Conservation (phyloP, 2,329 filamentous ascomycete genomes). For the Colletotrichum cuscutae region DNA sequence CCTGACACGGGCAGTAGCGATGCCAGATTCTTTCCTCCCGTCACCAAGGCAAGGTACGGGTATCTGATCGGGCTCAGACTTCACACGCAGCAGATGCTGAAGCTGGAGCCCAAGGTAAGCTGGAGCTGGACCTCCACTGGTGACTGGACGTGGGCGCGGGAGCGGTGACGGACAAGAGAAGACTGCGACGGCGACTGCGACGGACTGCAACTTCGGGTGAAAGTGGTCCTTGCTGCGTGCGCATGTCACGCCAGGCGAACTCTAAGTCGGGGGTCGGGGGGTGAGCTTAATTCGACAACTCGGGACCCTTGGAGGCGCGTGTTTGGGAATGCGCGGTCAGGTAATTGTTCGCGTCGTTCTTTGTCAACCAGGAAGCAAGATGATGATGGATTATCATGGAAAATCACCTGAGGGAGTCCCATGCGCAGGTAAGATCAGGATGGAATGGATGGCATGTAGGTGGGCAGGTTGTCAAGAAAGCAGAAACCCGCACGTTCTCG, state of each 20-base stretch:
- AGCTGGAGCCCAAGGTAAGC: neutral
- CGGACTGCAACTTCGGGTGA: constrained; percentile 30
- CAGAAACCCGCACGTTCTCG: neutral
- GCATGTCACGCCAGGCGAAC: constrained; percentile 19
- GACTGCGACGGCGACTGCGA: neutral
- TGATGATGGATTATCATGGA: neutral
- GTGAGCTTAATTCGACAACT: constrained; percentile 35
- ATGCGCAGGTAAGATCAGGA: neutral
- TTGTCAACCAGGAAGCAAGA: neutral
- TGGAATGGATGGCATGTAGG: neutral
- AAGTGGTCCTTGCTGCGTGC: constrained; percentile 26
- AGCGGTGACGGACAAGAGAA: neutral
- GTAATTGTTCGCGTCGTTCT: neutral
- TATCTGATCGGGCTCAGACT: neutral
- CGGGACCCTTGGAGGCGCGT: neutral
- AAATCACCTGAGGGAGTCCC: neutral
- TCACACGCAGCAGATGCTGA: neutral
- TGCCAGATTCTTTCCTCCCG: neutral
- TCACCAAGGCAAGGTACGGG: neutral
- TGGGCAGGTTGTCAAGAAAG: neutral
- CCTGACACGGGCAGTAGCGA: neutral
- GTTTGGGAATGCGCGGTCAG: neutral
- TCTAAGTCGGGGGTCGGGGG: constrained; percentile 18
- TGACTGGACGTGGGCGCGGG: too few species aligned
- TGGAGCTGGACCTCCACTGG: too few species aligned